Evolutionary conservation across 2,329 filamentous ascomycete species (phyloP).

Genomic region (Orbilia quercus): DNA sequence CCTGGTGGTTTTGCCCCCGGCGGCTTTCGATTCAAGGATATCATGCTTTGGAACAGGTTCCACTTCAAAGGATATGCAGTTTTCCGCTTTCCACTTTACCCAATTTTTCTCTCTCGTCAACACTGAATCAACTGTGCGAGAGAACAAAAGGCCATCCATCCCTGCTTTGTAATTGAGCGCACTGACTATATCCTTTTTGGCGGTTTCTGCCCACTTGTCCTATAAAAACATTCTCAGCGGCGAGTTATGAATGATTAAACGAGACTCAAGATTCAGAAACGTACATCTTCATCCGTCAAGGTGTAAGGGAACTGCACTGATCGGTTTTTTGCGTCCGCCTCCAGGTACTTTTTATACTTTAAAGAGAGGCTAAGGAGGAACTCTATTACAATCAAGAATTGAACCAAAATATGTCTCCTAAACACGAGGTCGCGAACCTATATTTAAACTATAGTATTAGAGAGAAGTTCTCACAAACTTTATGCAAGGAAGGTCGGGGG

Average conservation of each 20-base stretch:
- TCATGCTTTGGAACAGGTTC: slow-evolving; percentile 75
- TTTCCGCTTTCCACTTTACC: slow-evolving; percentile 98
- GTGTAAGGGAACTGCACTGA: slow-evolving; percentile 79
- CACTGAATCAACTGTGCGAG: slow-evolving; percentile 96
- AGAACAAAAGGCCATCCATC: slow-evolving; percentile 88
- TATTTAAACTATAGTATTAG: not conserved
- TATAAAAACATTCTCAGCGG: slow-evolving; percentile 62
- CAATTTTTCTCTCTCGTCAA: slow-evolving; percentile 97
- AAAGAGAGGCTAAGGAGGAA: slow-evolving; percentile 91
- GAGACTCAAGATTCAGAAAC: slow-evolving; percentile 59
- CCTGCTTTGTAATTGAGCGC: slow-evolving; percentile 84
- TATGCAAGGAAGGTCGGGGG: no score
- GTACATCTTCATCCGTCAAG: slow-evolving; percentile 82
- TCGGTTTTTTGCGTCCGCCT: slow-evolving; percentile 77
- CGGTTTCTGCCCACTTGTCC: slow-evolving; percentile 84
- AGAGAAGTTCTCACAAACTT: not conserved
- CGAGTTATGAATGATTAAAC: not conserved
- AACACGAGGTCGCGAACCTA: slow-evolving; percentile 94
- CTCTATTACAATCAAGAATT: slow-evolving; percentile 92
- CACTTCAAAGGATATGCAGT: slow-evolving; percentile 85
- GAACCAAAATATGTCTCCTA: slow-evolving; percentile 90
- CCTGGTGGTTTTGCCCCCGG: slow-evolving; percentile 77
- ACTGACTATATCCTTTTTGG: slow-evolving; percentile 74
- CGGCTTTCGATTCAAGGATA: slow-evolving; percentile 77
- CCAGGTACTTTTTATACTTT: slow-evolving; percentile 79